Percentiles rank a stretch among this genome's conserved stretches.
phyloP scores from a whole-genome alignment of 495 filamentous ascomycete genomes.

The Neurospora tetrasperma region DNA sequence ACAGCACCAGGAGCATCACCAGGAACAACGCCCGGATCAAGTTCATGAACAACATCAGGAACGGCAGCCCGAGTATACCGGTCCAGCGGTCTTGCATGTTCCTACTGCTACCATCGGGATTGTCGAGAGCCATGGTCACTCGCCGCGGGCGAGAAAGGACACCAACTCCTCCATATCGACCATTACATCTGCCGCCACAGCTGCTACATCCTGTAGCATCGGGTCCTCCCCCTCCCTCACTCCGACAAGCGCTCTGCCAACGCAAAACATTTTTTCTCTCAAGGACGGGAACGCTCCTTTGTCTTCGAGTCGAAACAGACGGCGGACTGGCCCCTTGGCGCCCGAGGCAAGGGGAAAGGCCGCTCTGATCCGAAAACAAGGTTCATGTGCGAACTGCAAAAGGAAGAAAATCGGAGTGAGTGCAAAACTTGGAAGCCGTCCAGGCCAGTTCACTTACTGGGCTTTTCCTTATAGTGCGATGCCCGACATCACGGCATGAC shows the following conservation, averaged over 20 bases:
- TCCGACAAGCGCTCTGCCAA: conserved; percentile 3
- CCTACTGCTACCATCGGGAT: conserved; percentile 20
- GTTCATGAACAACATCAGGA: conserved; percentile 11
- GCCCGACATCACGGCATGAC: conserved; percentile 41
- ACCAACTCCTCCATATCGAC: conserved; percentile 39
- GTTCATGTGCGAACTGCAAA: conserved; percentile 38
- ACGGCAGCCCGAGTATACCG: conserved; percentile 9
- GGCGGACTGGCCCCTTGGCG: conserved; percentile 38
- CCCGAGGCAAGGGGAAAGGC: conserved; percentile 37
- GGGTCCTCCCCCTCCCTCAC: conserved; percentile 25
- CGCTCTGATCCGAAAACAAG: conserved; percentile 39
- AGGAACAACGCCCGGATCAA: conserved; percentile 18
- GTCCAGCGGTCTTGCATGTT: conserved; percentile 9
- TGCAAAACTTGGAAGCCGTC: conserved; percentile 5
- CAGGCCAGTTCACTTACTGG: conserved; percentile 6
- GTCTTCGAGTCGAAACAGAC: conserved; percentile 33
- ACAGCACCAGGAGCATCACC: conserved; percentile 12
- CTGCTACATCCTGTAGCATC: conserved; percentile 32
- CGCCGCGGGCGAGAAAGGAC: conserved; percentile 36
- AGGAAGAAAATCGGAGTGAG: conserved; percentile 41
- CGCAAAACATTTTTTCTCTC: conserved; percentile 38
- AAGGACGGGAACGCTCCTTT: conserved; percentile 37
- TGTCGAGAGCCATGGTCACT: conserved; percentile 22
- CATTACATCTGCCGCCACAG: conserved; percentile 27
- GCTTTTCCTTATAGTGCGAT: conserved; percentile 30